Evolutionary conservation across 2,329 filamentous ascomycete species (phyloP).

Genomic region (Colletotrichum godetiae): DNA sequence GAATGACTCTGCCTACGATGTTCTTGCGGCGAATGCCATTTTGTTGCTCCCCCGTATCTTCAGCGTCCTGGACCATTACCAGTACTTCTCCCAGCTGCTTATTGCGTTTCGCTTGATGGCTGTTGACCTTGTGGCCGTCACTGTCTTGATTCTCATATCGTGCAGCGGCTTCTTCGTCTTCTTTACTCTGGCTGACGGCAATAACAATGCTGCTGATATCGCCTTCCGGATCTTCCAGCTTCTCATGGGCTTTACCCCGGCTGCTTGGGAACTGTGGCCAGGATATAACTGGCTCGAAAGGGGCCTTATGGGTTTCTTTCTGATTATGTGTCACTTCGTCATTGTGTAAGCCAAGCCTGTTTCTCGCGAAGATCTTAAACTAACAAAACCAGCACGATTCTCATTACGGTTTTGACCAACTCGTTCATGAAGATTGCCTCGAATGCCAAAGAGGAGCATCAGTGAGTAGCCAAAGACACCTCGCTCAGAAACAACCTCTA

Average conservation of each 20-base stretch:
- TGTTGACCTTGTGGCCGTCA: slow-evolving; percentile 85
- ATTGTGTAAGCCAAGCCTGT: slow-evolving; percentile 69
- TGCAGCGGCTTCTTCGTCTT: slow-evolving; percentile 97
- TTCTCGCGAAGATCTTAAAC: neutral
- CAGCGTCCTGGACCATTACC: slow-evolving; percentile 92
- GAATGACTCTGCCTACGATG: slow-evolving; percentile 90
- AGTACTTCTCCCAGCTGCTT: slow-evolving; percentile 93
- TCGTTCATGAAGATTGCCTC: slow-evolving; percentile 96
- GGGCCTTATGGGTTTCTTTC: slow-evolving; percentile 80
- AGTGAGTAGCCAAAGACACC: slow-evolving; percentile 52
- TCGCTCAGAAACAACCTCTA: slow-evolving; percentile 18
- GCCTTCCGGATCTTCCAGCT: slow-evolving; percentile 94
- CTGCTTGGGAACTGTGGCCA: slow-evolving; percentile 92
- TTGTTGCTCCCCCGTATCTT: slow-evolving; percentile 91
- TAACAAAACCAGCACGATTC: slow-evolving; percentile 71
- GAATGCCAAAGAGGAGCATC: slow-evolving; percentile 92
- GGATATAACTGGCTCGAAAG: slow-evolving; percentile 83
- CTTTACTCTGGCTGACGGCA: slow-evolving; percentile 83
- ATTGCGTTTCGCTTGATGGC: slow-evolving; percentile 97
- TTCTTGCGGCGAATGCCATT: slow-evolving; percentile 91
- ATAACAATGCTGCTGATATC: slow-evolving; percentile 78
- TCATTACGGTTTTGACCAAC: slow-evolving; percentile 96
- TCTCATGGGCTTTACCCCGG: slow-evolving; percentile 94
- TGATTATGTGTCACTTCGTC: slow-evolving; percentile 95
- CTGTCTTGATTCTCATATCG: slow-evolving; percentile 84